phyloP scores from a whole-genome alignment of 1,284 basidiomycete genomes.

The Cronartium ribicola region DNA sequence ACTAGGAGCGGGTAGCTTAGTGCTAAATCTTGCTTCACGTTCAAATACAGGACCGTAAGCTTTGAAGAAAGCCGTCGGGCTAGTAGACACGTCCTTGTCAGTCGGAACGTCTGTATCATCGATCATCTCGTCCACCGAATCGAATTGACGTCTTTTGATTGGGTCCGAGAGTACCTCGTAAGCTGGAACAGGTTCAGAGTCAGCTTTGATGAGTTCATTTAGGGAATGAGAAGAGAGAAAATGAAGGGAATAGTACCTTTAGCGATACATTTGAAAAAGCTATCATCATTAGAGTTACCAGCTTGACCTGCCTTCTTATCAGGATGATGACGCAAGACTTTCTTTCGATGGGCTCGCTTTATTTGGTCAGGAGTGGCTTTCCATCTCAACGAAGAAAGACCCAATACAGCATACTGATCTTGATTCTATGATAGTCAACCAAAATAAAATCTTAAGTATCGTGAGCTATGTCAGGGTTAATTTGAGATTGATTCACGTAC shows the following conservation, averaged over 20 bases:
- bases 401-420: conserved; percentile 95
- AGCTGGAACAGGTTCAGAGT: conserved; percentile 53
- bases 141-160: conserved; percentile 89
- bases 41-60: conserved; percentile 74
- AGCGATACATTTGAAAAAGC: conserved; percentile 99
- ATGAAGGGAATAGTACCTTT: conserved; percentile 58
- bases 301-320: conserved; percentile 86
- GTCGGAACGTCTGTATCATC: conserved; percentile 70
- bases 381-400: conserved; percentile 83
- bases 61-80: conserved; percentile 62
- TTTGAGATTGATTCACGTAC: conserved; percentile 53
- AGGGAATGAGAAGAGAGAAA: conserved; percentile 1
- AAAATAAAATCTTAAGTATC: conserved; percentile 4
- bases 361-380: conserved; percentile 86
- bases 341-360: conserved; percentile 94
- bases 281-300: conserved; percentile 82
- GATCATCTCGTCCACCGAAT: conserved; percentile 84
- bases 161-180: conserved; percentile 82
- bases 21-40: conserved; percentile 83
- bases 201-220: not conserved
- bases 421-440: conserved; percentile 65
- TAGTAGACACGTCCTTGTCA: conserved; percentile 61
- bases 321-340: conserved; percentile 97
- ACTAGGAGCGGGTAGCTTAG: conserved; percentile 72
- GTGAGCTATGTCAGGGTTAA: not conserved